Conservation (phyloP, 768 basidiomycete species). For the Rhodotorula taiwanensis region DNA sequence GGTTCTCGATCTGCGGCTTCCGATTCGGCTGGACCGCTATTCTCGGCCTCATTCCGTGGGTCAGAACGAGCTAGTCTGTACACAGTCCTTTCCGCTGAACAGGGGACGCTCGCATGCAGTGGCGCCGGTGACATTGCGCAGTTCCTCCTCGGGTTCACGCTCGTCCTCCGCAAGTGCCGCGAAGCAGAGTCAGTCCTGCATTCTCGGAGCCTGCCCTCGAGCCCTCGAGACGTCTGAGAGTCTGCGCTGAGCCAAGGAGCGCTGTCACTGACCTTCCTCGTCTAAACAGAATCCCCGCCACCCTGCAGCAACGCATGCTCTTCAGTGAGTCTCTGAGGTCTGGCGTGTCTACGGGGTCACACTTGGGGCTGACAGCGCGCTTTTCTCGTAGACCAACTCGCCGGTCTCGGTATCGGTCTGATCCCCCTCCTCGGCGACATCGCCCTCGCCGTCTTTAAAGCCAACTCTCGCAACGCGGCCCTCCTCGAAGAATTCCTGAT, state of each 20-base stretch:
- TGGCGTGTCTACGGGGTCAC: not conserved
- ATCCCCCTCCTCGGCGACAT: constrained; percentile 72
- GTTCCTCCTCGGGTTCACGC: constrained; percentile 60
- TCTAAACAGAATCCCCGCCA: not conserved
- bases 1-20: constrained; percentile 69
- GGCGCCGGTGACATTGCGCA: constrained; percentile 47
- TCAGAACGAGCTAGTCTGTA: not conserved
- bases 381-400: constrained; percentile 52
- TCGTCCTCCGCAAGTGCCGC: constrained; percentile 68
- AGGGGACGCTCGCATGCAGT: not conserved
- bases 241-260: too few relatives aligned
- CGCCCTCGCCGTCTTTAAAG: constrained; percentile 61
- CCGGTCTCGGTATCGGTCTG: constrained; percentile 58
- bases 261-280: not conserved
- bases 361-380: not conserved
- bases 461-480: constrained; percentile 70
- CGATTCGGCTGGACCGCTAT: constrained; percentile 55
- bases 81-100: too few relatives aligned
- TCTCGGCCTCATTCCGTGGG: not conserved
- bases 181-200: constrained; percentile 48
- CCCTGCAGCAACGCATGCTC: constrained; percentile 65
- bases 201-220: constrained; percentile 27
- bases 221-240: not conserved
- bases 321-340: constrained; percentile 44
- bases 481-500: constrained; percentile 73